A percentile compares a stretch with the other conserved stretches of the same genome.
Evolutionary conservation across 768 basidiomycete genomes (phyloP).

Genomic region (Dentipellis fragilis): DNA sequence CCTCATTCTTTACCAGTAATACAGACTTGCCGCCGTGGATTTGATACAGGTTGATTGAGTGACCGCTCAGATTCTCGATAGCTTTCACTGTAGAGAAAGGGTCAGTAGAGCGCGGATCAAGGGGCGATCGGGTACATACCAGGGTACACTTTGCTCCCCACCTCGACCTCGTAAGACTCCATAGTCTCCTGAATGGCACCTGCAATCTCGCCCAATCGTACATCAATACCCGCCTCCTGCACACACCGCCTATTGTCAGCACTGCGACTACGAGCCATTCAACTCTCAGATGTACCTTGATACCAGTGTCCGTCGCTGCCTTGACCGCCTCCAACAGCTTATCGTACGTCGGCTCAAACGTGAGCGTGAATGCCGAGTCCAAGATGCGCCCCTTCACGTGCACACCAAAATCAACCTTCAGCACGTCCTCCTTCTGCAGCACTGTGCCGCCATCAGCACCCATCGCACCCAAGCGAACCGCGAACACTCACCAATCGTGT

Average conservation of each 20-base stretch:
- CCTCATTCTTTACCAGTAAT: slow-evolving; percentile 78
- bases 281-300: slow-evolving; percentile 45
- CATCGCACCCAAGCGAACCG: not conserved
- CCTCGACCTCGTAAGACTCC: slow-evolving; percentile 96
- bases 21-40: slow-evolving; percentile 95
- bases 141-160: slow-evolving; percentile 73
- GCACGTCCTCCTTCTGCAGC: slow-evolving; percentile 70
- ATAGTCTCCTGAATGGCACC: slow-evolving; percentile 95
- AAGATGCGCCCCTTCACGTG: slow-evolving; percentile 93
- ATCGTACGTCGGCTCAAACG: slow-evolving; percentile 84
- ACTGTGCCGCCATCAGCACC: slow-evolving; percentile 35
- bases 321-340: slow-evolving; percentile 83
- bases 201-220: slow-evolving; percentile 85
- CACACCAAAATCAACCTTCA: slow-evolving; percentile 97
- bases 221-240: slow-evolving; percentile 97
- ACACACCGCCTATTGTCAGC: too few relatives aligned
- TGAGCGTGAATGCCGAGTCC: slow-evolving; percentile 94
- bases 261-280: too few relatives aligned
- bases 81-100: slow-evolving; percentile 59
- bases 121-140: slow-evolving; percentile 32
- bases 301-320: slow-evolving; percentile 89
- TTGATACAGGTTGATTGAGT: slow-evolving; percentile 81
- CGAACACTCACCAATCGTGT: slow-evolving; percentile 57
- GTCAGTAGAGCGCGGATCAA: slow-evolving; percentile 5
- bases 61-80: slow-evolving; percentile 90